These are phyloP conservation scores for Wickerhamomyces sp. DNA, from an alignment of 1,139 yeast genomes.

Conservation along the genomic window DNA sequence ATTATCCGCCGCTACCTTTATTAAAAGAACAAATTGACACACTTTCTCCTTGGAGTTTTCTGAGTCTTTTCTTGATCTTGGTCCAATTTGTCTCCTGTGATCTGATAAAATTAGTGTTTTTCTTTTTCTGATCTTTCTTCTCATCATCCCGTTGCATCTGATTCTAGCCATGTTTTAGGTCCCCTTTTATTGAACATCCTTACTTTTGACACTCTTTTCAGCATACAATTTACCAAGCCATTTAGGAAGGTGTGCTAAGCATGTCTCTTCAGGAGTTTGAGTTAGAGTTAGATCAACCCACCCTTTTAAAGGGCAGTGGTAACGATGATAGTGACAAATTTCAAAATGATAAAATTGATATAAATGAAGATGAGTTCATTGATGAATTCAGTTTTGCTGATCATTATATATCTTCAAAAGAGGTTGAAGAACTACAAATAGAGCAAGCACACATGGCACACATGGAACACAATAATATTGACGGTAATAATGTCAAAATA, in stretches of 20 bases:
- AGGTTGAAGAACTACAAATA: not conserved
- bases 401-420: not conserved
- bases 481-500: slow-evolving; percentile 1
- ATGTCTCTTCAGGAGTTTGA: slow-evolving; percentile 12
- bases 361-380: not conserved
- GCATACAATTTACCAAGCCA: too few relatives aligned
- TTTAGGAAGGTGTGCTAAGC: not conserved
- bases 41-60: too few relatives aligned
- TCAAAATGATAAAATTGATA: not conserved
- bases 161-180: too few relatives aligned
- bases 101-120: too few relatives aligned
- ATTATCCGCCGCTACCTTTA: too few relatives aligned
- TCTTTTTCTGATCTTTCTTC: too few relatives aligned
- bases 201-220: too few relatives aligned
- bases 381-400: not conserved
- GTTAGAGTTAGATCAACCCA: slow-evolving; percentile 14
- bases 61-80: too few relatives aligned
- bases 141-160: too few relatives aligned
- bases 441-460: not conserved
- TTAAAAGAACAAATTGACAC: too few relatives aligned
- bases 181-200: too few relatives aligned
- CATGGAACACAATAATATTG: not conserved
- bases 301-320: not conserved
- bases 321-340: not conserved
- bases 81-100: too few relatives aligned